These are phyloP conservation scores for Whalleya microplaca DNA, from an alignment of 2,329 filamentous ascomycete species.

Conservation along the genomic window DNA sequence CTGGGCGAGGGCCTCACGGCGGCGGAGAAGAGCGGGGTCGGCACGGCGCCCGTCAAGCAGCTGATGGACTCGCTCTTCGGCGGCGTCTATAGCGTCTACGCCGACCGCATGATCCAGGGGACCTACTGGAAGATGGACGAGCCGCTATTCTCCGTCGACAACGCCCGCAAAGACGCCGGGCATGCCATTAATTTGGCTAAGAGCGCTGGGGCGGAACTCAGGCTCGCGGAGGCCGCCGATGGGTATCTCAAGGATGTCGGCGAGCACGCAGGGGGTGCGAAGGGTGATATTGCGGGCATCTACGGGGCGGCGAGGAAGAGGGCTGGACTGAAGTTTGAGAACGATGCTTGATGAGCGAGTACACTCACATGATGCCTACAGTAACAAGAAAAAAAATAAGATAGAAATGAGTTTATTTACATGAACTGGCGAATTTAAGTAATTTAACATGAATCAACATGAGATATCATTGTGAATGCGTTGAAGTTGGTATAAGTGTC, in stretches of 20 bases:
- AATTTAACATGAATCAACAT: neutral
- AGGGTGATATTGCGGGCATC: slow-evolving; percentile 79
- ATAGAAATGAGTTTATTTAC: neutral
- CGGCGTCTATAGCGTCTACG: slow-evolving; percentile 75
- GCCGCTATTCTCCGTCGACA: slow-evolving; percentile 81
- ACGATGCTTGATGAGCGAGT: slow-evolving; percentile 42
- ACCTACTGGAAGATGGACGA: slow-evolving; percentile 77
- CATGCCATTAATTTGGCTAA: slow-evolving; percentile 74
- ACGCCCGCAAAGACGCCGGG: slow-evolving; percentile 80
- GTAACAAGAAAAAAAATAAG: neutral
- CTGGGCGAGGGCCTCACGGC: slow-evolving; percentile 77
- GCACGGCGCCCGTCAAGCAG: slow-evolving; percentile 68
- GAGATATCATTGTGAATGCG: neutral
- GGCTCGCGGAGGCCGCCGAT: slow-evolving; percentile 69
- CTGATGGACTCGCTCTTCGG: slow-evolving; percentile 77
- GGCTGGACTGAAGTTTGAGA: slow-evolving; percentile 75
- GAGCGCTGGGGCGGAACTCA: slow-evolving; percentile 63
- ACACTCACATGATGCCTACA: neutral
- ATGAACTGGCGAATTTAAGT: neutral
- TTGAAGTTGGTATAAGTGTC: neutral
- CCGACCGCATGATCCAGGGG: slow-evolving; percentile 71
- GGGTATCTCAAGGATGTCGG: slow-evolving; percentile 71
- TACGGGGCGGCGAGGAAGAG: slow-evolving; percentile 81
- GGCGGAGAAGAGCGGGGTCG: slow-evolving; percentile 80
- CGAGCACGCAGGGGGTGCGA: slow-evolving; percentile 64